Base-by-base conservation (phyloP, 306 rosid genomes). In the Trifolium repens region DNA sequence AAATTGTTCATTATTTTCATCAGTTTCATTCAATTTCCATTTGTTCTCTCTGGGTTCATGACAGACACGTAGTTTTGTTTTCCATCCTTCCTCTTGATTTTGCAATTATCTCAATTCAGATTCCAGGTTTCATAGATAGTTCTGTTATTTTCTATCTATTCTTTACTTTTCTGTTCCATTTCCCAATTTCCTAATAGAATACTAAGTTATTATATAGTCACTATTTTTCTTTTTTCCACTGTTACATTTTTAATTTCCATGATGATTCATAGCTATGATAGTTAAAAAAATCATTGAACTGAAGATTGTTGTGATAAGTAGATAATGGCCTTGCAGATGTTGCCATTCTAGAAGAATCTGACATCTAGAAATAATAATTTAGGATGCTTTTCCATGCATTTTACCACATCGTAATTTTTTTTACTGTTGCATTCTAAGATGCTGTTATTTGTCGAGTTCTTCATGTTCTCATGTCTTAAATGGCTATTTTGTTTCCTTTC, bases 381-480 rank as follows among this genome's bases (percentile, higher is more conserved):
- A 32, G 35, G 34, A 6, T 32, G 35, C 35, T 32, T 32, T 32
- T 32, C 35, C 35, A 32, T 32, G 35, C 35, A 32, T 32, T 32
- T 32, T 32, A 32, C 35, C 35, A 32, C 35, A 32, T 32, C 35
- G 5, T 32, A 32, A 4, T 32, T 32, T 32, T 30, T 32, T 32
- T 32, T 9, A 39, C 42, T 39, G 42, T 39, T 39, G 42, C 42
- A 39, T 7, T 37, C 40, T 39, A 39, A 39, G 42, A 39, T 39
- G 9, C 42, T 1, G 42, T 8, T 39, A 39, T 39, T 39, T 39
- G 9, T 39, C 2, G 9, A 35, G 60, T 57, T 43, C 6, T 12
- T 4, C 69, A 40, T 64, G 67, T 65, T 64, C 50, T 75, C 54
- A 9, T 83, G 5, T 19, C 35, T 75, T 43, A 44, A 62, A 35